Evolutionary conservation across 805 yeast species (phyloP), one percentile per base, ranked within the genome.

Genomic region (Candida orba): DNA sequence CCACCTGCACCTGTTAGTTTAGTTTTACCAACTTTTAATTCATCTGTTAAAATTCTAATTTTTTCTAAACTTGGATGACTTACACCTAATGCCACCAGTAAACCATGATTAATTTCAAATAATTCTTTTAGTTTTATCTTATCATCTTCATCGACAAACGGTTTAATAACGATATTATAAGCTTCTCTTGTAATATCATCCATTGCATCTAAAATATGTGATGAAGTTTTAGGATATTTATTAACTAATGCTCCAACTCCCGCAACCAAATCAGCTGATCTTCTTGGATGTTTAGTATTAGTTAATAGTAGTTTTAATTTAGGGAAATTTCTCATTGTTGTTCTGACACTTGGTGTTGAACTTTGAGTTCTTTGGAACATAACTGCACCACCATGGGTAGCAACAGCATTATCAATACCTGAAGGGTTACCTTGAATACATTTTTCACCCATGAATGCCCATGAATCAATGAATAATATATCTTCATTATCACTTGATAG

Each of bases 1-100:
- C 99, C 99, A 31, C 99, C 99, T 0, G 99, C 99, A 35, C 99
- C 99, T 0, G 99, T 93, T 43, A 93, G 73, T 62, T 93, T 93
- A 0, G 99, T 91, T 45, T 84, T 79, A 8, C 99, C 99, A 15
- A 93, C 62, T 4, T 68, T 59, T 44, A 77, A 54, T 40, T 71
- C 72, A 56, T 84, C 90, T 22, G 87, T 74, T n/a, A 78, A 66
- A 18, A 76, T 64, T 55, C 79, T 82, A 25, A 91, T 78, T 40
- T 71, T 68, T 59, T 93, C 99, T 46, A 93, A 69, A n/a, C 83
- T 72, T 8, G 97, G 95, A 62, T 93, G 99, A 22, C 95, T 82
- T 9, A 93, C 99, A 4, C 96, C 96, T 14, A 93, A 62, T 0
- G 96, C 73, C 3, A 79, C 87, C 36, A 93, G 68, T 32, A 90